Evolutionary conservation across 2,329 filamentous ascomycete genomes (phyloP), one percentile per base, ranked within the genome.

Genomic region (Penicillium decumbens): DNA sequence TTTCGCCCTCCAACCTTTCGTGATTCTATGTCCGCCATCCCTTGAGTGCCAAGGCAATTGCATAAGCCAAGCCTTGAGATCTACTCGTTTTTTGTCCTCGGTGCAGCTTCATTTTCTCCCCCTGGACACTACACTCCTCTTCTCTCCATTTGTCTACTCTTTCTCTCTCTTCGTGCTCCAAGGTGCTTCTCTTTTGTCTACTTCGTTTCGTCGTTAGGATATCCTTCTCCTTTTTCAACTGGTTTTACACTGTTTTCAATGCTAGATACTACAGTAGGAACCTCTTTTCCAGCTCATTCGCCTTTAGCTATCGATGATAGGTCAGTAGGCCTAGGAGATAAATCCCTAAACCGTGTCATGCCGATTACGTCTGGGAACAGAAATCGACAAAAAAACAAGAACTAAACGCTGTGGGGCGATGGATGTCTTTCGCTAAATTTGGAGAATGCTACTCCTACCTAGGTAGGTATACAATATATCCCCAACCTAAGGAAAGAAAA

Each of bases 201-300:
- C 43, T 37, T 33, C 29, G 41, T 45, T 44, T 52, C 53, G 41
- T 54, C 46, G 38, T 52, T 60, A 60, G 59, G 59, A 61, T 61
- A 60, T 61, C 59, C 59, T 59, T 61, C 49, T 61, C 52, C 57
- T 50, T 60, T 57, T 45, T 45, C 40, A 52, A 55, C 46, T 50
- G 45, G 51, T 44, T 30, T 50, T 54, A 47, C 51, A 51, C 46
- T 50, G 35, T 53, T 46, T 15, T 38, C 41, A 10, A 15, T 42
- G 20, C 32, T 43, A 32, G 27, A 48, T 45, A 23, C 18, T 45
- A 29, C 42, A 45, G 44, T 29, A 33, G 29, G 38, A 40, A 39
- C n/a, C 24, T 39, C 2, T 39, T 6, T 24, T 35, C 7, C 32
- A 35, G 6, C 15, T 18, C 18, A 3, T 35, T 15, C 8, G 32